Evolutionary conservation across 1,139 yeast species (phyloP).

Genomic region (Hansenula lynferdii): DNA sequence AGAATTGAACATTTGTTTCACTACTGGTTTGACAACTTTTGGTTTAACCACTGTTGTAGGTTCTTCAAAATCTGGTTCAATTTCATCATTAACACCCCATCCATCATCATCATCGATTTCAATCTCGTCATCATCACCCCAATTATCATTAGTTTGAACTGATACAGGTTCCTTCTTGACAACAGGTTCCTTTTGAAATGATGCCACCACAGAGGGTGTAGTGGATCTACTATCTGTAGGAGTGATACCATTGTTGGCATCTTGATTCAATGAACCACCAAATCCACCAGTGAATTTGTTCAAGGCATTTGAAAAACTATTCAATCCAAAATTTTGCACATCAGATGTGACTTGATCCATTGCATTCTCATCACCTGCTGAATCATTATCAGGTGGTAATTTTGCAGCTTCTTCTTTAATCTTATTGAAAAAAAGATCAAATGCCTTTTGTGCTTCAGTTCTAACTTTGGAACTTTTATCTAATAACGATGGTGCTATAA

Average conservation of each 20-base stretch:
- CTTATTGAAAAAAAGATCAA: conserved; percentile 58
- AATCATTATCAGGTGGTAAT: conserved; percentile 46
- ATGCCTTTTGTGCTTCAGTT: conserved; percentile 61
- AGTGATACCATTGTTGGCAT: conserved; percentile 10
- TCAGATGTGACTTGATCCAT: conserved; percentile 22
- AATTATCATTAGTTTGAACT: conserved; percentile 7
- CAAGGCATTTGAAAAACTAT: conserved; percentile 15
- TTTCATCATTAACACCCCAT: conserved; percentile 15
- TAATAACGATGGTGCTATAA: conserved; percentile 77
- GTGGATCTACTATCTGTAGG: conserved; percentile 17
- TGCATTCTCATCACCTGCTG: conserved; percentile 17
- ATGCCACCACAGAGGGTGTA: conserved; percentile 15
- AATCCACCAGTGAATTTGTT: conserved; percentile 14
- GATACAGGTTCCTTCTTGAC: background rate
- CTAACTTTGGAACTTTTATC: conserved; percentile 73
- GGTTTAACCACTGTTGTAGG: conserved; percentile 1
- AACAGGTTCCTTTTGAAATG: conserved; percentile 8
- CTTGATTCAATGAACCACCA: conserved; percentile 18
- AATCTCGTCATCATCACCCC: conserved; percentile 12
- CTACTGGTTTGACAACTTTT: conserved; percentile 14
- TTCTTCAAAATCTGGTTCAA: conserved; percentile 3
- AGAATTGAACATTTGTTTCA: conserved; percentile 10
- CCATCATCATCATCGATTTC: conserved; percentile 11
- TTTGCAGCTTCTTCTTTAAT: conserved; percentile 59
- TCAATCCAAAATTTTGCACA: conserved; percentile 24